These are phyloP conservation scores for Rosa persica DNA, from an alignment of 306 rosid genomes.

Conservation along the genomic window DNA sequence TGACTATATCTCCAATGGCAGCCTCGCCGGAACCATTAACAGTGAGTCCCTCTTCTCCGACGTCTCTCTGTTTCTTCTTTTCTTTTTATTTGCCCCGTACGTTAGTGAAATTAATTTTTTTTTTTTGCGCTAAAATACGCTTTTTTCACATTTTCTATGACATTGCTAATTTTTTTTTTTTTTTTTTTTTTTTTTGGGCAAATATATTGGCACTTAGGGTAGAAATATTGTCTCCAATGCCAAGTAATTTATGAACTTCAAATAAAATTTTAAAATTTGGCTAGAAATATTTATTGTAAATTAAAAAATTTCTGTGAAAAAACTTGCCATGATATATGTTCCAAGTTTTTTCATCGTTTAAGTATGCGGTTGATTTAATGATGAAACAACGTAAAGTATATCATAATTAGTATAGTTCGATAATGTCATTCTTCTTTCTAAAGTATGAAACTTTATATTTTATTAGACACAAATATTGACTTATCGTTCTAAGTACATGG, in stretches of 20 bases:
- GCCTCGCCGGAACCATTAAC: conserved; percentile 47
- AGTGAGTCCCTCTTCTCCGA: conserved; percentile 46
- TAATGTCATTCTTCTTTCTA: too few relatives aligned
- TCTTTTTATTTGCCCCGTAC: neutral
- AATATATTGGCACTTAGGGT: neutral
- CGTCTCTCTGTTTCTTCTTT: conserved; percentile 4
- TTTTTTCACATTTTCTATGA: neutral
- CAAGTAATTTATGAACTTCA: neutral
- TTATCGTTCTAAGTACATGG: neutral
- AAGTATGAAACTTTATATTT: too few relatives aligned
- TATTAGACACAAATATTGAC: neutral
- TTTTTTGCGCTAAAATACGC: conserved; percentile 4
- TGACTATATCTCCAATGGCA: conserved; percentile 72
- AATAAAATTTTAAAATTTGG: neutral
- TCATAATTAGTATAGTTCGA: too few relatives aligned
- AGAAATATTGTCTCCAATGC: too few relatives aligned
- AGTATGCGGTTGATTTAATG: neutral
- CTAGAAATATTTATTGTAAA: too few relatives aligned
- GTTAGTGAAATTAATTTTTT: neutral
- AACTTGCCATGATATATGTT: too few relatives aligned
- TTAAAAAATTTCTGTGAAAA: too few relatives aligned
- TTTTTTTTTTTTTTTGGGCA: neutral
- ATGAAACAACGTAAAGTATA: neutral
- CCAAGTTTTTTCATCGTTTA: too few relatives aligned
- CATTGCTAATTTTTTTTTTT: neutral